Evolutionary conservation across 2,329 filamentous ascomycete species (phyloP).

Genomic region (Paracorniculantispora psalliotae): DNA sequence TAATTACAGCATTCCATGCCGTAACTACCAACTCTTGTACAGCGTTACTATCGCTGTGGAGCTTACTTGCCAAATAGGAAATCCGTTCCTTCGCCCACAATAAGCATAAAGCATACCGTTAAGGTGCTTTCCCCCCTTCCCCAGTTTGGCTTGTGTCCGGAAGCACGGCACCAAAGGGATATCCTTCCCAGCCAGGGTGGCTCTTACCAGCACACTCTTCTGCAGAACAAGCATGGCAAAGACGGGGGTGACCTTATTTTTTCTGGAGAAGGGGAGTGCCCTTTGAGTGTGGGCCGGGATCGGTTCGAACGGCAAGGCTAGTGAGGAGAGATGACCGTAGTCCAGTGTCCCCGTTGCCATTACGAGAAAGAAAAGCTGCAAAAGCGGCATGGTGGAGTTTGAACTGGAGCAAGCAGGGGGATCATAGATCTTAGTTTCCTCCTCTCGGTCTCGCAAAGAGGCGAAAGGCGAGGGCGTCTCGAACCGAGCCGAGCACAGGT

Average conservation of each 20-base stretch:
- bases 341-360: background rate
- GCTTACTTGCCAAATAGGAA: background rate
- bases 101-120: constrained; percentile 12
- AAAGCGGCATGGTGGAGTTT: background rate
- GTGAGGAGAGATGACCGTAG: constrained; percentile 6
- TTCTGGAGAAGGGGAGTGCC: background rate
- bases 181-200: background rate
- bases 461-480: background rate
- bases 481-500: background rate
- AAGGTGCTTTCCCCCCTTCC: background rate
- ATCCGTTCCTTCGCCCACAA: background rate
- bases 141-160: background rate
- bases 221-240: no score
- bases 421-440: background rate
- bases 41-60: background rate
- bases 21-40: background rate
- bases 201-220: background rate
- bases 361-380: background rate
- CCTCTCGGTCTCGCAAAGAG: background rate
- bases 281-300: constrained; percentile 8
- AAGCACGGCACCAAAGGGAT: constrained; percentile 3
- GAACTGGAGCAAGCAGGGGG: background rate
- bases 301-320: constrained; percentile 14
- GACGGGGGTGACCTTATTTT: background rate
- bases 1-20: background rate